A percentile compares a stretch with the other conserved stretches of the same genome.
Conservation (phyloP, 306 rosid genomes). For the Prunus persica region Prunus_persica_NCBIv2 NC_034009.1:37520501-37521000, state of each 20-base stretch:
- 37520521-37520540: slow-evolving; percentile 8
- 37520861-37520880: slow-evolving; percentile 9
- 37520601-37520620: slow-evolving; percentile 44
- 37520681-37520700: background rate
- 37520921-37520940: slow-evolving; percentile 26
- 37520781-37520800: slow-evolving; percentile 62
- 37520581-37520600: slow-evolving; percentile 3
- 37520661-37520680: slow-evolving; percentile 45
- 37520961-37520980: slow-evolving; percentile 52
- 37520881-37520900: background rate
- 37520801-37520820: slow-evolving; percentile 62
- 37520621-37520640: slow-evolving; percentile 58
- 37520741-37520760: slow-evolving; percentile 41
- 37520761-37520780: slow-evolving; percentile 70
- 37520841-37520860: slow-evolving; percentile 10
- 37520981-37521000: slow-evolving; percentile 75
- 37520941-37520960: slow-evolving; percentile 59
- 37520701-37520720: slow-evolving; percentile 36
- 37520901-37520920: slow-evolving; percentile 19
- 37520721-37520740: slow-evolving; percentile 40
- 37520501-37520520: slow-evolving; percentile 53
- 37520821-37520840: slow-evolving; percentile 50
- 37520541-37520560: slow-evolving; percentile 52
- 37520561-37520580: slow-evolving; percentile 41
- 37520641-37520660: slow-evolving; percentile 53